Evolutionary conservation across 2,329 filamentous ascomycete genomes (phyloP).

Genomic region (Rhynchosporium secalis): DNA sequence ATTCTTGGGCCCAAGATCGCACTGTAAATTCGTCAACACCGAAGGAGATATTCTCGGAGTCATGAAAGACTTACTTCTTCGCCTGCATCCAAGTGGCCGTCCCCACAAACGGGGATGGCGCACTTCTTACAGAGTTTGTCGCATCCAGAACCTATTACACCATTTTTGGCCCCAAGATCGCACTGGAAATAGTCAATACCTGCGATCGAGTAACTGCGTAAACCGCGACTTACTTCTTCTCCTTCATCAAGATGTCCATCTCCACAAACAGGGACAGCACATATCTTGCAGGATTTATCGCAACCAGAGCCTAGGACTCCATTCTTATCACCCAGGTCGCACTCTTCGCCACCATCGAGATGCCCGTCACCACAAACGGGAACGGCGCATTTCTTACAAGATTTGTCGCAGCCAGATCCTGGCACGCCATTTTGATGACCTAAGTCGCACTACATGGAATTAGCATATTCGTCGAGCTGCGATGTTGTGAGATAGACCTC

Average conservation of each 20-base stretch:
- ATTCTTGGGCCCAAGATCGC: slow-evolving; percentile 11
- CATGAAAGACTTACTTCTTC: slow-evolving; percentile 2
- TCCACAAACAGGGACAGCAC: background rate
- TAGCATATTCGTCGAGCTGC: background rate
- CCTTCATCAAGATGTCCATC: slow-evolving; percentile 7
- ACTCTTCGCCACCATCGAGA: slow-evolving; percentile 8
- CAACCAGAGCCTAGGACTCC: background rate
- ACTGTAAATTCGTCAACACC: background rate
- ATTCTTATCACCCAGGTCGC: slow-evolving; percentile 1
- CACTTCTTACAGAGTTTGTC: slow-evolving; percentile 11
- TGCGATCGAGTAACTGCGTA: too few relatives aligned
- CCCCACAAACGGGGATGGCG: background rate
- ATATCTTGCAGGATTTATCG: background rate
- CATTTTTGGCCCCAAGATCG: slow-evolving; percentile 2
- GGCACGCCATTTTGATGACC: slow-evolving; percentile 7
- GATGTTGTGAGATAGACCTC: background rate
- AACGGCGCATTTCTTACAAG: slow-evolving; percentile 9
- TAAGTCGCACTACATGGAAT: background rate
- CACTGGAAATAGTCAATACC: background rate
- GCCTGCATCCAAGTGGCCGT: slow-evolving; percentile 2
- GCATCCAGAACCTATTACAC: slow-evolving; percentile 7
- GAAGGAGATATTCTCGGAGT: background rate
- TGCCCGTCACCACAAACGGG: slow-evolving; percentile 7
- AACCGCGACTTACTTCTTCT: background rate
- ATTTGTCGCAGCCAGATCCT: slow-evolving; percentile 2